Evolutionary conservation across 1,139 yeast species (phyloP).

Genomic region (Suhomyces maxii): DNA sequence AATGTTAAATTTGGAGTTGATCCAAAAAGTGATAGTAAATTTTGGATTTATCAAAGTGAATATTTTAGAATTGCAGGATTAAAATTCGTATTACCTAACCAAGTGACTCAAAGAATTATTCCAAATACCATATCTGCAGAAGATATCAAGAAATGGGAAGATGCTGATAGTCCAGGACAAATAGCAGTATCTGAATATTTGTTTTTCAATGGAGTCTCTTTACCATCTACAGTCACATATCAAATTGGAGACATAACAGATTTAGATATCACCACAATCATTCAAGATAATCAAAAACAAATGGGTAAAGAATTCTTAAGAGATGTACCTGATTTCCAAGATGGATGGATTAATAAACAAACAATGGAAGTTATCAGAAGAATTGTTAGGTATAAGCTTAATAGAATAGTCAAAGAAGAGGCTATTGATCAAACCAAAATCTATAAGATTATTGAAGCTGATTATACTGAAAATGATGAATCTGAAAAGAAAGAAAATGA

Average conservation of each 20-base stretch:
- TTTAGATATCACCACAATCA: constrained; percentile 53
- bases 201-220: constrained; percentile 67
- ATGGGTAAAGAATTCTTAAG: constrained; percentile 46
- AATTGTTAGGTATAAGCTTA: constrained; percentile 70
- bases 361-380: constrained; percentile 66
- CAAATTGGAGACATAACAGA: constrained; percentile 84
- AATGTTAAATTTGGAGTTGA: constrained; percentile 78
- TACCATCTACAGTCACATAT: constrained; percentile 70
- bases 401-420: constrained; percentile 50
- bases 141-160: background rate
- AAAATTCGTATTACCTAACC: constrained; percentile 16
- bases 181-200: constrained; percentile 48
- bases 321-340: constrained; percentile 42
- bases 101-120: constrained; percentile 12
- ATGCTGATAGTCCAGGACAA: constrained; percentile 10
- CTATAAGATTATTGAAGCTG: constrained; percentile 42
- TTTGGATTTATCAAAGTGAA: constrained; percentile 78
- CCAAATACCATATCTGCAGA: constrained; percentile 20
- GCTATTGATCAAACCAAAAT: constrained; percentile 42
- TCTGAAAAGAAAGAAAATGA: constrained; percentile 19
- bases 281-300: constrained; percentile 34
- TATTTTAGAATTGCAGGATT: constrained; percentile 62
- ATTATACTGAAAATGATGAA: constrained; percentile 31
- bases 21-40: constrained; percentile 58
- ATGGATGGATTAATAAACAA: constrained; percentile 77